Conservation (phyloP, 2,329 filamentous ascomycete genomes). For the Aspergillus sp. region DNA sequence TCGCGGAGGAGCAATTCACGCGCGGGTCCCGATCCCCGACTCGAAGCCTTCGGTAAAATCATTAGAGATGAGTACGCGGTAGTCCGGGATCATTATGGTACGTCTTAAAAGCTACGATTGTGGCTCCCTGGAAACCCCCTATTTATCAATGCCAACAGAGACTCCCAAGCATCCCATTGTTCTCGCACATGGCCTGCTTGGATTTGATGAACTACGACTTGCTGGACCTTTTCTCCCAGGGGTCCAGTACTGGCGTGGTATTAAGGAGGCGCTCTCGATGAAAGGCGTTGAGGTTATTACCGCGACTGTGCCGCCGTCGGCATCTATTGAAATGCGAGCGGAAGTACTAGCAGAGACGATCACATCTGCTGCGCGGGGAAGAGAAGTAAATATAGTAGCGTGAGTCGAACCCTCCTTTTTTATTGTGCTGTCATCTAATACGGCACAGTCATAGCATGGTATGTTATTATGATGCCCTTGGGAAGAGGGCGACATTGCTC, state of each 20-base stretch:
- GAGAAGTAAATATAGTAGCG: slow-evolving; percentile 65
- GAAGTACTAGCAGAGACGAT: slow-evolving; percentile 55
- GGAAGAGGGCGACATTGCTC: not conserved
- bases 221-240: slow-evolving; percentile 56
- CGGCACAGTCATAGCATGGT: slow-evolving; percentile 49
- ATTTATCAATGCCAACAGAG: slow-evolving; percentile 20
- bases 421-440: not conserved
- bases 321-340: slow-evolving; percentile 59
- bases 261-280: slow-evolving; percentile 56
- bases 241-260: slow-evolving; percentile 65
- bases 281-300: slow-evolving; percentile 63
- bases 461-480: slow-evolving; percentile 12
- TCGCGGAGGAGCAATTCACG: slow-evolving; percentile 15
- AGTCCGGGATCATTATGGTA: slow-evolving; percentile 59
- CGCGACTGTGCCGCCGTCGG: slow-evolving; percentile 59
- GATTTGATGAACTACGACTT: slow-evolving; percentile 63
- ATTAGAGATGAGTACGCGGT: slow-evolving; percentile 64
- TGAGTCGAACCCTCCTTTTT: slow-evolving; percentile 36
- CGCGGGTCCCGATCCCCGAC: slow-evolving; percentile 46
- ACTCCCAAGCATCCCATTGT: slow-evolving; percentile 59
- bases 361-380: slow-evolving; percentile 52
- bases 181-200: slow-evolving; percentile 64
- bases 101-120: not conserved
- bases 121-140: not conserved
- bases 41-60: slow-evolving; percentile 52